phyloP scores from a whole-genome alignment of 2,329 filamentous ascomycete species.

The Fusarium papillatum region DNA sequence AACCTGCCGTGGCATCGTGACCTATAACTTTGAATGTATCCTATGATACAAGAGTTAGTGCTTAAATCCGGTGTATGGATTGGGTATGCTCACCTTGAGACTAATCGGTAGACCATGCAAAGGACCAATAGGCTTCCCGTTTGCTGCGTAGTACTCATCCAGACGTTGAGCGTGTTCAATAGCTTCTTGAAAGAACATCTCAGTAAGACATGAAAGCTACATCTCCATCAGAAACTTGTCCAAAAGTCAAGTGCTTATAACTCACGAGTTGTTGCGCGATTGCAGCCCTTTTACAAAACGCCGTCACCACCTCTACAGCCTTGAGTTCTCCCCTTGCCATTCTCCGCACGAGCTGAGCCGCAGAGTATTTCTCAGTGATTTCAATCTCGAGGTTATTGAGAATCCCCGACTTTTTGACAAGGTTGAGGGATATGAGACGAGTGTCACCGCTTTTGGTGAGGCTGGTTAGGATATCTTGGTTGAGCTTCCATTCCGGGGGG shows the following conservation, averaged over 20 bases:
- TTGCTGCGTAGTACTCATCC: not conserved
- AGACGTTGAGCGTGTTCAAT: not conserved
- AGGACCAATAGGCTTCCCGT: slow-evolving; percentile 1
- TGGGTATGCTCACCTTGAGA: slow-evolving; percentile 16
- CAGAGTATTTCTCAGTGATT: not conserved
- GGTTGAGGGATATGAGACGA: not conserved
- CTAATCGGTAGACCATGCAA: slow-evolving; percentile 31
- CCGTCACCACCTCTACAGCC: not conserved
- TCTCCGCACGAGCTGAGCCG: not conserved
- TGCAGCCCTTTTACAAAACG: slow-evolving; percentile 1
- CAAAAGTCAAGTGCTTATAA: not conserved
- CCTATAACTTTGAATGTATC: slow-evolving; percentile 37
- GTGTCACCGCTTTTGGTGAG: not conserved
- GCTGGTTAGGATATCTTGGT: not conserved
- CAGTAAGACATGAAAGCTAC: not conserved
- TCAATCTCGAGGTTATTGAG: not conserved
- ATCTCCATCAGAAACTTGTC: not conserved
- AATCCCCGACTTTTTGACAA: not conserved
- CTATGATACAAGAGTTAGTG: not conserved
- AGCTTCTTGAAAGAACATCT: slow-evolving; percentile 4
- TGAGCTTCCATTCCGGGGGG: not conserved
- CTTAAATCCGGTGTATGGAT: accelerated
- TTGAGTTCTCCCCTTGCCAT: not conserved
- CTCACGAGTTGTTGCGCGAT: not conserved
- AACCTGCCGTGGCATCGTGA: slow-evolving; percentile 32